Percentiles rank a stretch among this genome's conserved stretches.
phyloP scores from a whole-genome alignment of 768 basidiomycete genomes.

The Amanita brunnescens region DNA sequence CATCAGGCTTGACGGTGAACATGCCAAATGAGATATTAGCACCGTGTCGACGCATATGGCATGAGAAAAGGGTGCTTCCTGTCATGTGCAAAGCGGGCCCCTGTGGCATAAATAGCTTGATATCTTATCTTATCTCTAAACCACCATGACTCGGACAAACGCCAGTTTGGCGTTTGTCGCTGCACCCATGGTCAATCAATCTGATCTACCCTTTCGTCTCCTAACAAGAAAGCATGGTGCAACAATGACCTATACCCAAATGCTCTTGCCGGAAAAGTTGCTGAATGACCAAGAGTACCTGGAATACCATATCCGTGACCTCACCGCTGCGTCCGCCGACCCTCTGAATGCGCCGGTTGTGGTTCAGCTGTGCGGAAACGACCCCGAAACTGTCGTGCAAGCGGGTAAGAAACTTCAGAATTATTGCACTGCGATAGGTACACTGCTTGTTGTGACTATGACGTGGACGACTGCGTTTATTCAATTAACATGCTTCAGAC shows the following conservation, averaged over 20 bases:
- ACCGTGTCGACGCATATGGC: background rate
- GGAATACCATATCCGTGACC: conserved; percentile 51
- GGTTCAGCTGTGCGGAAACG: conserved; percentile 68
- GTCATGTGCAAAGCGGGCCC: background rate
- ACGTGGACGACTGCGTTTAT: background rate
- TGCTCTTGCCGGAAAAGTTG: conserved; percentile 58
- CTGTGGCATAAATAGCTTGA: background rate
- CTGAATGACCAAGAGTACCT: conserved; percentile 58
- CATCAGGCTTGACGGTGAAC: background rate
- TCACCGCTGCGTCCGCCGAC: conserved; percentile 25
- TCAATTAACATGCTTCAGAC: conserved; percentile 31
- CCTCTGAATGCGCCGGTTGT: conserved; percentile 41
- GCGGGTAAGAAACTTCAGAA: conserved; percentile 53
- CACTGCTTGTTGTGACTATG: conserved; percentile 5
- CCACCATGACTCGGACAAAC: conserved; percentile 12
- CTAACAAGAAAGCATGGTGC: conserved; percentile 55
- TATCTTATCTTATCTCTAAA: background rate
- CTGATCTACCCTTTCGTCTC: conserved; percentile 65
- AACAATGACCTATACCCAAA: conserved; percentile 68
- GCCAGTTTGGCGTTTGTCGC: conserved; percentile 36
- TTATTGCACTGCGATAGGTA: conserved; percentile 67
- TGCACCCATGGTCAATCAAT: conserved; percentile 77
- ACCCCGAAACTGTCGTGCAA: conserved; percentile 48
- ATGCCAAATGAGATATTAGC: background rate
- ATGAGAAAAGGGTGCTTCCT: background rate